Base-by-base conservation (phyloP, 257 asterid genomes). In the Eustoma russellianum region DNA sequence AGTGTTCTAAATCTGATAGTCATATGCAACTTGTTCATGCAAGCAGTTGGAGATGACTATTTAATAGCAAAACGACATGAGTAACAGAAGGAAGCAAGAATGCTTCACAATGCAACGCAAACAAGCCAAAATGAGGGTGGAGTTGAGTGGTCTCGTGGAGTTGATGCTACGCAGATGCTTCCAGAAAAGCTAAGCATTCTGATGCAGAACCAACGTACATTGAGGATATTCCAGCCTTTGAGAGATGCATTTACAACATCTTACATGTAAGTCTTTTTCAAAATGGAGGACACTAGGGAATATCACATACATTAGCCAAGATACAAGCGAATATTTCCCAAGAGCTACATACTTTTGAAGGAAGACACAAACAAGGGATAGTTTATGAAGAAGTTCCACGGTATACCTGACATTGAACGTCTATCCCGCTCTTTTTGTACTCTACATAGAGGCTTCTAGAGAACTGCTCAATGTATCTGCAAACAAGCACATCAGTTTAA, bases 331-430 rank as follows among this genome's bases (percentile, higher is more conserved):
- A n/a, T n/a, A n/a, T 24, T 24, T 24, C 30, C 30, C 30, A 24
- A 24, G 30, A 24, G 30, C 30, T 24, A 24, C 30, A 24, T 2
- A 24, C 30, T 24, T 24, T 24, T 2, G 30, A 24, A 38, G 43
- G 43, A 38, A 38, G 12, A 38, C 30, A 2, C 30, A 24, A 4
- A 24, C 30, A 24, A 24, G 30, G 30, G 2, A 51, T n/a, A 8
- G 17, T 53, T 19, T 4, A 5, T 15, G 9, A 17, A 55, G 19
- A 17, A 54, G 13, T 38, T n/a, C 48, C 2, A 48, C 19, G 6
- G 17, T 55, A 47, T 62, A 92, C 98, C 98, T 92, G 98, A 57
- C 98, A 92, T 75, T 92, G 98, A 56, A 92, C 97, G 56, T 92
- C 97, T 17, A 92, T 92, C 51, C 98, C 98, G 2, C 73, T 82